Conservation (phyloP, 2,329 filamentous ascomycete genomes). For the Chaetomiaceae sp. region DNA sequence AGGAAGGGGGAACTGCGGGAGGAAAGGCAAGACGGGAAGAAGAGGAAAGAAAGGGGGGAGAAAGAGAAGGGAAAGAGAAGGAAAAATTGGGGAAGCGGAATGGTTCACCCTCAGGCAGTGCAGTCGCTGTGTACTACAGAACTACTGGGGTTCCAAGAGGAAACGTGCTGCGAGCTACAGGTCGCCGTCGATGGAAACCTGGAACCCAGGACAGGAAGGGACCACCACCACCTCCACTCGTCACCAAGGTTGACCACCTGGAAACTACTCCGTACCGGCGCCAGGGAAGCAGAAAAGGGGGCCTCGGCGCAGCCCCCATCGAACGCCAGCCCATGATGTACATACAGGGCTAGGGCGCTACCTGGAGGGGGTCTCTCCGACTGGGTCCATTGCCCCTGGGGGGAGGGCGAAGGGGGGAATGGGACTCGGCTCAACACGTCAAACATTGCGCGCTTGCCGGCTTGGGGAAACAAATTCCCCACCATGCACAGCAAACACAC, state of each 20-base stretch:
- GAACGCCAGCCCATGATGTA: slow-evolving; percentile 16
- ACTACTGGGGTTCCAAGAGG: slow-evolving; percentile 14
- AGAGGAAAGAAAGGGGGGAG: not conserved
- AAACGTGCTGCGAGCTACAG: slow-evolving; percentile 19
- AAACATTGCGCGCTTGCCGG: slow-evolving; percentile 17
- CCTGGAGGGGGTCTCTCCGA: too few relatives aligned
- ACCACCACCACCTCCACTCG: too few relatives aligned
- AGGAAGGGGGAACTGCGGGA: slow-evolving; percentile 25
- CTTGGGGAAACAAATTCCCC: slow-evolving; percentile 23
- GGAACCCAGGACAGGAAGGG: slow-evolving; percentile 17
- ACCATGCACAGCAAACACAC: too few relatives aligned
- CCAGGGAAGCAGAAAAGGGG: slow-evolving; percentile 13
- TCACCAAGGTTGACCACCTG: too few relatives aligned
- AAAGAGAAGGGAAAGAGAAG: slow-evolving; percentile 15
- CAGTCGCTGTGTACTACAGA: slow-evolving; percentile 13
- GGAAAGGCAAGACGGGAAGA: slow-evolving; percentile 9
- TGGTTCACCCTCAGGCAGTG: slow-evolving; percentile 14
- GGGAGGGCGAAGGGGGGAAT: too few relatives aligned
- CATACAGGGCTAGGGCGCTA: slow-evolving; percentile 14
- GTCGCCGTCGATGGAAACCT: slow-evolving; percentile 23
- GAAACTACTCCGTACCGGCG: too few relatives aligned
- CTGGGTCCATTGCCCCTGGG: too few relatives aligned
- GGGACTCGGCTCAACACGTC: too few relatives aligned
- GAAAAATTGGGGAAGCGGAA: slow-evolving; percentile 17
- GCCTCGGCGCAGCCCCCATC: slow-evolving; percentile 6